Evolutionary conservation across 2,329 filamentous ascomycete genomes (phyloP).

Genomic region (Scedosporium boydii): DNA sequence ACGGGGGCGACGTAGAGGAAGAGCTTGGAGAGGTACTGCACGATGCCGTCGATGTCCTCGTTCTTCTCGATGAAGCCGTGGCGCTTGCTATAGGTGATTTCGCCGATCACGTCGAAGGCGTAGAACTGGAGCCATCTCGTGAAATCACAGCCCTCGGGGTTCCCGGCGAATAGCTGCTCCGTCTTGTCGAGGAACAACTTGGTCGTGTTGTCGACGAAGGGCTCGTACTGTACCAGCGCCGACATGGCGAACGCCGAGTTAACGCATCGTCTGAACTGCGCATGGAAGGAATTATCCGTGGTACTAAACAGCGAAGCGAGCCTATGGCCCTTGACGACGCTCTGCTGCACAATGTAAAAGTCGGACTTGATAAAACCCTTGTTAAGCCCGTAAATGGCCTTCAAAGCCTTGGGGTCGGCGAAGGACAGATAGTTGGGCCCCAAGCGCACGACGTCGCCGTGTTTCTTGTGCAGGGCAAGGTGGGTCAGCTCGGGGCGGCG

Average conservation of each 20-base stretch:
- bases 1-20: constrained; percentile 65
- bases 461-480: constrained; percentile 55
- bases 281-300: constrained; percentile 65
- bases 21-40: constrained; percentile 52
- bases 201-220: constrained; percentile 67
- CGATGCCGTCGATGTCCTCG: constrained; percentile 66
- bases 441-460: constrained; percentile 65
- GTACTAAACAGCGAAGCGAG: constrained; percentile 70
- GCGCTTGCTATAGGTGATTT: constrained; percentile 66
- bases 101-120: constrained; percentile 73
- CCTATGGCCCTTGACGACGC: constrained; percentile 56
- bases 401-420: constrained; percentile 61
- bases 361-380: constrained; percentile 75
- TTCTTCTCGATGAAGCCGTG: constrained; percentile 69
- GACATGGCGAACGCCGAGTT: constrained; percentile 73
- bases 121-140: constrained; percentile 70
- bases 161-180: constrained; percentile 40
- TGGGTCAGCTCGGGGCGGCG: constrained; percentile 59
- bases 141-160: constrained; percentile 47
- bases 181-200: constrained; percentile 60
- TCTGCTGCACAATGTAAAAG: constrained; percentile 73
- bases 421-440: constrained; percentile 70
- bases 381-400: constrained; percentile 71
- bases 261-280: constrained; percentile 63
- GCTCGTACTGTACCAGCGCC: constrained; percentile 67